phyloP scores from a whole-genome alignment of 768 basidiomycete genomes.

The Boletus eberwhitei region DNA sequence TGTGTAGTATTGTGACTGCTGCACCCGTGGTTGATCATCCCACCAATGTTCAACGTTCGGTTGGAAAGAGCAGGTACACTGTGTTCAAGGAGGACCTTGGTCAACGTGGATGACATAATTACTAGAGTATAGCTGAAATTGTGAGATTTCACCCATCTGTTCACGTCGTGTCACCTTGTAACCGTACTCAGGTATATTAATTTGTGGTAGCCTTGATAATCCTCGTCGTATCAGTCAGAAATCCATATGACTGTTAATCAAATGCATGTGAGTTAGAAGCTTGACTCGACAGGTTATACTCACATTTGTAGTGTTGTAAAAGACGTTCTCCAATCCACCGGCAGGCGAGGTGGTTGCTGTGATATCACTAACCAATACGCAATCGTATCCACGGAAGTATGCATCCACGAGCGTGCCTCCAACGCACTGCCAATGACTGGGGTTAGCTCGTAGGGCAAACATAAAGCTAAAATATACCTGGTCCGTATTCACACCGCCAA shows the following conservation, averaged over 20 bases:
- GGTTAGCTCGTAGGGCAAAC: not conserved
- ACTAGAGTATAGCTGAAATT: conserved; percentile 3
- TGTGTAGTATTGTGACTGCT: not conserved
- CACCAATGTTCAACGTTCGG: not conserved
- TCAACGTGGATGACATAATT: conserved; percentile 2
- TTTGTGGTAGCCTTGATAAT: conserved; percentile 22
- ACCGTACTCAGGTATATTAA: not conserved
- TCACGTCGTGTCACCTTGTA: not conserved
- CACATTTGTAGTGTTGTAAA: conserved; percentile 56
- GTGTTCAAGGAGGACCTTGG: not conserved
- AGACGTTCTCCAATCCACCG: conserved; percentile 53
- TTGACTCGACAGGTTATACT: conserved; percentile 19
- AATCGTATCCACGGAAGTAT: conserved; percentile 64
- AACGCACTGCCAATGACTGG: conserved; percentile 46
- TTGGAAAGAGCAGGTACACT: not conserved
- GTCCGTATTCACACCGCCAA: conserved; percentile 66
- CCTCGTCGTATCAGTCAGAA: conserved; percentile 39
- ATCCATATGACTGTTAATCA: conserved; percentile 46
- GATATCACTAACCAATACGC: conserved; percentile 53
- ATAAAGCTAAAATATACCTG: conserved; percentile 39
- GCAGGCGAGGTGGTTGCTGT: conserved; percentile 62
- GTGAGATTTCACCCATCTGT: not conserved
- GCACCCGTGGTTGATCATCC: not conserved
- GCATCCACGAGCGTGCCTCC: conserved; percentile 61
- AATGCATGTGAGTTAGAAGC: not conserved